phyloP scores from a whole-genome alignment of 2,329 filamentous ascomycete genomes.

The Taxawa tesnikishii region DNA sequence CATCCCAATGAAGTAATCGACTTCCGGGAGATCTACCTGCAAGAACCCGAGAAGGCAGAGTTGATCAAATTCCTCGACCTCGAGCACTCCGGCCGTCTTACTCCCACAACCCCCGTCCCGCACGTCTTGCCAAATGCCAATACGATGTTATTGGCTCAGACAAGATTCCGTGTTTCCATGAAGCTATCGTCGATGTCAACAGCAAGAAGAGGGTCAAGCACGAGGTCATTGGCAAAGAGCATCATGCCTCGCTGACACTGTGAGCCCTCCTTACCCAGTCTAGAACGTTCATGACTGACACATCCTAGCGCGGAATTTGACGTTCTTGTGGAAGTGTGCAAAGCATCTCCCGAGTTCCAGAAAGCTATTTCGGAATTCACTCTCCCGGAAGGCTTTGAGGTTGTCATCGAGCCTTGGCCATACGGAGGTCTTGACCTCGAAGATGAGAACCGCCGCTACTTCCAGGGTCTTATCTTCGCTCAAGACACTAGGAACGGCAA shows the following conservation, averaged over 20 bases:
- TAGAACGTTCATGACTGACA: slow-evolving; percentile 12
- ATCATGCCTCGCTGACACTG: slow-evolving; percentile 15
- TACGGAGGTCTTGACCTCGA: slow-evolving; percentile 17
- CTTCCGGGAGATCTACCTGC: slow-evolving; percentile 17
- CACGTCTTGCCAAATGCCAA: slow-evolving; percentile 39
- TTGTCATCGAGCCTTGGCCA: slow-evolving; percentile 19
- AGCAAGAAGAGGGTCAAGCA: slow-evolving; percentile 13
- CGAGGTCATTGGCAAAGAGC: slow-evolving; percentile 16
- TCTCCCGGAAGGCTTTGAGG: slow-evolving; percentile 16
- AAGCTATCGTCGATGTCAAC: slow-evolving; percentile 30
- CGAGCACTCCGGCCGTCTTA: slow-evolving; percentile 13
- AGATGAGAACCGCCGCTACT: slow-evolving; percentile 16
- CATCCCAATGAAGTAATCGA: slow-evolving; percentile 13
- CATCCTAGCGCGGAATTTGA: slow-evolving; percentile 34
- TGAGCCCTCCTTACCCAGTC: slow-evolving; percentile 6
- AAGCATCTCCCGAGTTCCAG: slow-evolving; percentile 27
- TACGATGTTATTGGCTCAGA: slow-evolving; percentile 45
- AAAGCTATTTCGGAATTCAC: slow-evolving; percentile 16
- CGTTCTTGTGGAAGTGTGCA: slow-evolving; percentile 34
- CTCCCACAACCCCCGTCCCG: slow-evolving; percentile 13
- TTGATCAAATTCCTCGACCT: slow-evolving; percentile 19
- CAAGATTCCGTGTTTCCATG: slow-evolving; percentile 40
- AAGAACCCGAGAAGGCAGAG: slow-evolving; percentile 21
- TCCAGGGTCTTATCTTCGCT: slow-evolving; percentile 19
- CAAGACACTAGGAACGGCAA: slow-evolving; percentile 29